phyloP scores from a whole-genome alignment of 768 basidiomycete genomes.

The Obba rivulosa region DNA sequence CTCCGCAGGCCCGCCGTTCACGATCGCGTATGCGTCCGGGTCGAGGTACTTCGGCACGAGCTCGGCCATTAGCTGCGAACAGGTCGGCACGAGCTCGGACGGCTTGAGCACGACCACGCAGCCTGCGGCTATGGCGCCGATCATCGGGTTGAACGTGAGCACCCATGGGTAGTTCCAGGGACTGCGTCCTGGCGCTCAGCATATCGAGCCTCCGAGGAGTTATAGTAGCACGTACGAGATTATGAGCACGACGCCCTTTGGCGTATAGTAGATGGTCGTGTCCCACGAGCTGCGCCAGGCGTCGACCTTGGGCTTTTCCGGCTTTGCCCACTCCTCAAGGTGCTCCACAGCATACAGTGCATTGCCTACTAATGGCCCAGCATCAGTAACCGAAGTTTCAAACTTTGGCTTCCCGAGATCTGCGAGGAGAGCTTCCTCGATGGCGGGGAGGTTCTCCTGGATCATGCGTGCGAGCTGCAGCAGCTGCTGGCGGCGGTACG shows the following conservation, averaged over 20 bases:
- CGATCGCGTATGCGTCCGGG: constrained; percentile 42
- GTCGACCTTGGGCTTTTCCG: constrained; percentile 33
- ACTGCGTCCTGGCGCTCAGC: constrained; percentile 23
- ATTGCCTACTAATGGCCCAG: constrained; percentile 37
- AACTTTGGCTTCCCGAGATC: constrained; percentile 22
- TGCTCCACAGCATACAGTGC: constrained; percentile 38
- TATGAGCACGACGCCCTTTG: constrained; percentile 59
- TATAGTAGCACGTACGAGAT: constrained; percentile 45
- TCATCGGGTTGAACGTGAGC: constrained; percentile 49
- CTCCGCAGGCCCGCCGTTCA: constrained; percentile 43
- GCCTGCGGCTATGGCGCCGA: constrained; percentile 72
- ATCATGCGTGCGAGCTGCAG: constrained; percentile 54
- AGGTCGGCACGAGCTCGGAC: constrained; percentile 53
- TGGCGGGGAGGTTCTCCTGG: constrained; percentile 53
- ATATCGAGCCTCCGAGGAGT: constrained; percentile 3
- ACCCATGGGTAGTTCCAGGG: constrained; percentile 67
- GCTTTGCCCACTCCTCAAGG: constrained; percentile 54
- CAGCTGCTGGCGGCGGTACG: constrained; percentile 62
- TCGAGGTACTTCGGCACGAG: constrained; percentile 56
- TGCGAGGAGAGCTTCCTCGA: constrained; percentile 39
- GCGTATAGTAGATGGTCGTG: constrained; percentile 45
- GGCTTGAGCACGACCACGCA: constrained; percentile 64
- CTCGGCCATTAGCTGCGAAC: constrained; percentile 43
- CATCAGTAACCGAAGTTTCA: constrained; percentile 31
- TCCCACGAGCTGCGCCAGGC: constrained; percentile 47